Base-by-base conservation (phyloP, 257 asterid genomes). In the Solanum paucissectum region DNA sequence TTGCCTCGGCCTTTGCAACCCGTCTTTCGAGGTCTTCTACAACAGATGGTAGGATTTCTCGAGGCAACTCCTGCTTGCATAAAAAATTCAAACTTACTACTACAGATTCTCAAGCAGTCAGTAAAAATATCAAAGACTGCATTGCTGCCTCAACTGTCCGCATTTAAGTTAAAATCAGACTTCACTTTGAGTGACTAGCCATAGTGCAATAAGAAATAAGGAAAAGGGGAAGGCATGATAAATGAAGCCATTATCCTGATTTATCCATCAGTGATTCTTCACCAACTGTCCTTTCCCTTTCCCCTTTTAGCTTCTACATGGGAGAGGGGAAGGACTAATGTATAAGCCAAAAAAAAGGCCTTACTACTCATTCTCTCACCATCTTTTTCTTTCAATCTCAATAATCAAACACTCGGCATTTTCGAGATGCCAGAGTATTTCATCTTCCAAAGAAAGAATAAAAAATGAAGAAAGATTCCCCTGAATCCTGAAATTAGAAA, bases 1-100 rank as follows among this genome's bases (percentile, higher is more conserved):
- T 88, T 16, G 88, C 94, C 90, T 94, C 96, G 18, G 95, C 96
- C 90, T 87, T 66, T 81, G 74, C 36, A 21, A 92, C 94, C 55
- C 92, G 90, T 90, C 90, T 93, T 86, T 89, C 95, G 89, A 97
- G 98, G 90, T 97, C 98, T 90, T 94, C 98, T 55, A 91, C 89
- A 83, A 86, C 92, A 13, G 92, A 93, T 86, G 95, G 92, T 38
- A 89, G 88, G 36, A 84, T 75, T 88, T 94, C 94, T 87, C 88
- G 90, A 6, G 92, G 90, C 86, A 88, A 89, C 44, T 94, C 98
- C 98, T 95, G 96, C 87, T 83, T 84, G 38, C 87, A 88, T 42
- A 76, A 87, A 79, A 86, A 83, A 49, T 25, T n/a, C 21, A n/a
- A 87, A 89, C 3, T 91, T 83, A 86, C 72, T 87, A 88, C 66